Base-by-base conservation (phyloP, 2,329 filamentous ascomycete species). In the Aspergillus unguis region DNA sequence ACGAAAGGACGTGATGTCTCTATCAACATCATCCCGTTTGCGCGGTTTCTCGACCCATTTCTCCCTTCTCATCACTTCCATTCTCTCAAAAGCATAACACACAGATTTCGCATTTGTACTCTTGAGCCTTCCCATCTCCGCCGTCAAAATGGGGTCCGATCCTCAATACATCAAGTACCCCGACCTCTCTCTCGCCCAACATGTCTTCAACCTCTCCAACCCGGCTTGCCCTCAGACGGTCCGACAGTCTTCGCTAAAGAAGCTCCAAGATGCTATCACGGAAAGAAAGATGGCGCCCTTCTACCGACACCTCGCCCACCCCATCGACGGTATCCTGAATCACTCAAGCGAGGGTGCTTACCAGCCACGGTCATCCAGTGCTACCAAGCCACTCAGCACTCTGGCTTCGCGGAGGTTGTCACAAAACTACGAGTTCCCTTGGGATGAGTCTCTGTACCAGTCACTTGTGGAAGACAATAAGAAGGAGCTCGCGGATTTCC, bases 361-460 rank as follows among this genome's bases (percentile, higher is more conserved):
- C 61, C 72, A 75, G 62, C 67, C 78, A 61, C 46, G 43, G 42
- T 49, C 51, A 46, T 53, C 51, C 27, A 48, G 42, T 46, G 45
- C 46, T 11, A 57, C 70, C 62, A 69, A 78, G 71, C 62, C 75
- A 59, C 62, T 75, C 61, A 87, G 86, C 68, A 84, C 95, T 80
- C 80, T 94, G 59, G 87, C 89, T 52, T 86, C 83, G 65, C 86
- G 84, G 73, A 82, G 82, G 65, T 77, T 84, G 25, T 79, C 83
- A 29, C 77, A 81, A 27, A 83, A 80, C 56, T 80, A 89, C 40
- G 85, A 83, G 62, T 78, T 97, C 52, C 83, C 90, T 0, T 99
- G 94, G 94, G 91, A 99, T 67, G 92, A 97, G 76, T 80, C 82
- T 26, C 77, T 96, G 55, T 97, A 96, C 70, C 82, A 88, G 65